Evolutionary conservation across 2,329 filamentous ascomycete species (phyloP), one percentile per base, ranked within the genome.

Genomic region (Fusarium piperis): DNA sequence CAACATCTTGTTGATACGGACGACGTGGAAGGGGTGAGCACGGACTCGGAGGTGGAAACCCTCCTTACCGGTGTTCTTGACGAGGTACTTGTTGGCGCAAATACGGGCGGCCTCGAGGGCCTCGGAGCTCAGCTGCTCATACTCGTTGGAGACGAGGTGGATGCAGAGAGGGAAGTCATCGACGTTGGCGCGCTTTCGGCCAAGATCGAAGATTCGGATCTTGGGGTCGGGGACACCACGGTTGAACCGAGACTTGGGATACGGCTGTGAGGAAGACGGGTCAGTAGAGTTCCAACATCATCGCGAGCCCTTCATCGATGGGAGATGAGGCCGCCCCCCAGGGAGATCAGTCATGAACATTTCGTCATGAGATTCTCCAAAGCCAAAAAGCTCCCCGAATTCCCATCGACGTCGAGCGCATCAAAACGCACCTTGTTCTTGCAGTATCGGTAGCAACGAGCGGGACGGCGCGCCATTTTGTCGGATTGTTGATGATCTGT

Each of bases 1-100:
- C 94, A 99, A 95, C 96, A 99, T 99, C 93, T 99, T 99, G 94
- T 99, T 99, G 95, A 99, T 99, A 88, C 96, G 96, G 90, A 99
- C 93, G 88, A 99, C 96, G 91, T 99, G 96, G 94, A 94, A 99
- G 78, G 96, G 96, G 91, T 99, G 96, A 83, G 94, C 95, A 84
- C 96, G 91, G 83, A 93, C 89, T 80, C 91, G 90, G 78, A 93
- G 86, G 84, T 93, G 91, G 89, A 93, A 93, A 82, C 86, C 85
- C 82, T 93, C 91, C 88, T 93, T 93, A 84, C 91, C 91, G 79
- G 86, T 85, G 79, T 86, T 84, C 89, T 92, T 92, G 85, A 91
- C 89, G 76, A 93, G 85, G 88, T 92, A 97, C 94, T 98, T 98
- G 94, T 99, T 99, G 93, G 95, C 95, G 91, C 95, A 98, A 85